These are phyloP conservation scores for Bryoglossum gracile DNA, from an alignment of 495 filamentous ascomycete genomes.

Conservation along the genomic window DNA sequence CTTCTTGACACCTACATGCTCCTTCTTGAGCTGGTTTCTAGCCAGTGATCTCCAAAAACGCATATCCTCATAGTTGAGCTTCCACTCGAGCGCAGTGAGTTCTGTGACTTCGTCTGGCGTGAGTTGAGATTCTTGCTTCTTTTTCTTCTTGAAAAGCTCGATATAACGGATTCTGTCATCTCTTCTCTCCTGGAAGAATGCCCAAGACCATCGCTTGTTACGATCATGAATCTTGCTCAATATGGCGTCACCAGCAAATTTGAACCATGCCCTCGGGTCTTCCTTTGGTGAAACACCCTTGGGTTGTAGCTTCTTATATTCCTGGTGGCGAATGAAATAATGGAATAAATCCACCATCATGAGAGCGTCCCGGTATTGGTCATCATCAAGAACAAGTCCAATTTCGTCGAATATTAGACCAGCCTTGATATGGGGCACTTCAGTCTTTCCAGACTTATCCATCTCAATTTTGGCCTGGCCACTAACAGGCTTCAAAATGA, in stretches of 20 bases:
- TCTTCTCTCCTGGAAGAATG: conserved; percentile 81
- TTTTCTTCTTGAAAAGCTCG: conserved; percentile 82
- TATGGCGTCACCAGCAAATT: conserved; percentile 81
- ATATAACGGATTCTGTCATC: conserved; percentile 89
- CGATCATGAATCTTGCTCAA: conserved; percentile 89
- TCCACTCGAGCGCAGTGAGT: conserved; percentile 70
- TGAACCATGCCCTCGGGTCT: conserved; percentile 84
- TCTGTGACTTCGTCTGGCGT: conserved; percentile 61
- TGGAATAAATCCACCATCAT: conserved; percentile 99
- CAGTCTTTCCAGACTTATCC: conserved; percentile 77
- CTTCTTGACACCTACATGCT: conserved; percentile 75
- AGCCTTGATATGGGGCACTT: conserved; percentile 84
- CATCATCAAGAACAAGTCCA: conserved; percentile 87
- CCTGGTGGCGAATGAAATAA: conserved; percentile 95
- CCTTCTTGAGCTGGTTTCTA: conserved; percentile 88
- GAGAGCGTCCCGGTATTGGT: conserved; percentile 91
- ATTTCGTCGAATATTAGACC: conserved; percentile 90
- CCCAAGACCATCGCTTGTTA: conserved; percentile 89
- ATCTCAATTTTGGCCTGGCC: conserved; percentile 87
- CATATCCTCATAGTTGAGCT: conserved; percentile 89
- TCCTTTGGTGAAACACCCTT: conserved; percentile 77
- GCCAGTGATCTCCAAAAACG: conserved; percentile 95
- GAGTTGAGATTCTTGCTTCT: conserved; percentile 61
- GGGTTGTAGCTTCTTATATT: conserved; percentile 90
- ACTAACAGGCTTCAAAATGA: conserved; percentile 89